Evolutionary conservation across 2,329 filamentous ascomycete species (phyloP).

Genomic region (Dendrostoma leiphaemia): DNA sequence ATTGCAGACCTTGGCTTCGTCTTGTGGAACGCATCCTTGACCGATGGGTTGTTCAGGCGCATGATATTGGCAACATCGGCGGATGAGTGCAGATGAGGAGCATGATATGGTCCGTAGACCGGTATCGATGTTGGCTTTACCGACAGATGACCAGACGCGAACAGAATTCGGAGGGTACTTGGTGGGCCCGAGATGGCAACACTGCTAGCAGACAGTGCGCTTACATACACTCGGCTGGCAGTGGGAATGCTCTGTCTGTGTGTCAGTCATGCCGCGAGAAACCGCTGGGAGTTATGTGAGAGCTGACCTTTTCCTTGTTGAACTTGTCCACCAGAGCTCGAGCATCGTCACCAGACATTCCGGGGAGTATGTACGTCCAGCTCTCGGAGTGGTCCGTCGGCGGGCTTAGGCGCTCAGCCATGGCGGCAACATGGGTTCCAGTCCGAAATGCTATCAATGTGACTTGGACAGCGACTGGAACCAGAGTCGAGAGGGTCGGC

Average conservation of each 20-base stretch:
- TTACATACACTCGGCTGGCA: constrained; percentile 51
- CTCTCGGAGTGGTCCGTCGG: constrained; percentile 47
- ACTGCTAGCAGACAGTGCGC: constrained; percentile 46
- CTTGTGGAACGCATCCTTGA: constrained; percentile 37
- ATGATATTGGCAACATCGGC: constrained; percentile 45
- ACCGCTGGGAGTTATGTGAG: neutral
- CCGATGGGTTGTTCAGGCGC: constrained; percentile 37
- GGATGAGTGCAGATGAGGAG: constrained; percentile 47
- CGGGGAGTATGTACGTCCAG: constrained; percentile 68
- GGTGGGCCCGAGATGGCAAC: constrained; percentile 57
- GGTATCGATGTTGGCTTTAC: constrained; percentile 47
- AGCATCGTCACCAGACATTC: constrained; percentile 49
- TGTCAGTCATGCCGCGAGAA: neutral
- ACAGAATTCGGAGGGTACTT: constrained; percentile 42
- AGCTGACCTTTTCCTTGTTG: constrained; percentile 48
- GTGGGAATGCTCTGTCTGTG: constrained; percentile 36
- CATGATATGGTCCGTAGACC: constrained; percentile 57
- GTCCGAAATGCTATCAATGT: constrained; percentile 66
- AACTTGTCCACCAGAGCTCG: constrained; percentile 54
- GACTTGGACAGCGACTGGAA: constrained; percentile 61
- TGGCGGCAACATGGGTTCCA: constrained; percentile 52
- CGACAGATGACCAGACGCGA: constrained; percentile 37
- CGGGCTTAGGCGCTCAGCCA: constrained; percentile 45
- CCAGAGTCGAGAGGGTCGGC: constrained; percentile 58
- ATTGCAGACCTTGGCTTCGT: constrained; percentile 45